These are phyloP conservation scores for Gossypium australe DNA, from an alignment of 345 rosid genomes.

Conservation along the genomic window DNA sequence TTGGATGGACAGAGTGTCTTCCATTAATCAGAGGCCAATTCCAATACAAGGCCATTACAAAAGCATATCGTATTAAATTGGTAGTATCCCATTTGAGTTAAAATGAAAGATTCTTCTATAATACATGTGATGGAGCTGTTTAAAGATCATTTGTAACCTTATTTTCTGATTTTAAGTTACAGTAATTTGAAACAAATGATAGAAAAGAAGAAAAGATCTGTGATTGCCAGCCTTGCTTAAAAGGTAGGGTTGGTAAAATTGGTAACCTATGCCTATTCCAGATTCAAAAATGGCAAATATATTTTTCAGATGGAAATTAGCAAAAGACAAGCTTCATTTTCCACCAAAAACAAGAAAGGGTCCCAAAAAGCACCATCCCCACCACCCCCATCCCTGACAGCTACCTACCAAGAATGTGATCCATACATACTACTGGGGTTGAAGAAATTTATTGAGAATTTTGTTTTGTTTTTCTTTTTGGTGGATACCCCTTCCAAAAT, in stretches of 20 bases:
- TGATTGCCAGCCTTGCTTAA: conserved; percentile 30
- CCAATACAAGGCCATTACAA: background rate
- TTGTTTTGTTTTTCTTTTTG: conserved; percentile 12
- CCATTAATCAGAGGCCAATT: conserved; percentile 6
- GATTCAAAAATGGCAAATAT: conserved; percentile 21
- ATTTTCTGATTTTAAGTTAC: background rate
- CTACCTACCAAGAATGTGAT: conserved; percentile 32
- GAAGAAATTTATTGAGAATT: conserved; percentile 36
- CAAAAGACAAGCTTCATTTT: conserved; percentile 31
- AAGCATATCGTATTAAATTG: no score
- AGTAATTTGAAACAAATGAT: background rate
- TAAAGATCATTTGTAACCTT: background rate
- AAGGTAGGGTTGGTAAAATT: conserved; percentile 27
- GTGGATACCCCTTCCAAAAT: conserved; percentile 18
- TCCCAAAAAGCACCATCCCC: conserved; percentile 3
- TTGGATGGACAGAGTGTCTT: conserved; percentile 19
- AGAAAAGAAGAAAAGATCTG: conserved; percentile 12
- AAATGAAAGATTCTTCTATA: no score
- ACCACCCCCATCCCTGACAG: conserved; percentile 19
- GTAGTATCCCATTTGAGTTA: no score
- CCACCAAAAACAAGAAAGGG: conserved; percentile 15
- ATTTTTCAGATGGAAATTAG: conserved; percentile 24
- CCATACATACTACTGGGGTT: conserved; percentile 22
- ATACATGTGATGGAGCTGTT: background rate
- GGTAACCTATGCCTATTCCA: conserved; percentile 15